Base-by-base conservation (phyloP, 1,139 yeast genomes). In the Yamadazyma blattariae region DNA sequence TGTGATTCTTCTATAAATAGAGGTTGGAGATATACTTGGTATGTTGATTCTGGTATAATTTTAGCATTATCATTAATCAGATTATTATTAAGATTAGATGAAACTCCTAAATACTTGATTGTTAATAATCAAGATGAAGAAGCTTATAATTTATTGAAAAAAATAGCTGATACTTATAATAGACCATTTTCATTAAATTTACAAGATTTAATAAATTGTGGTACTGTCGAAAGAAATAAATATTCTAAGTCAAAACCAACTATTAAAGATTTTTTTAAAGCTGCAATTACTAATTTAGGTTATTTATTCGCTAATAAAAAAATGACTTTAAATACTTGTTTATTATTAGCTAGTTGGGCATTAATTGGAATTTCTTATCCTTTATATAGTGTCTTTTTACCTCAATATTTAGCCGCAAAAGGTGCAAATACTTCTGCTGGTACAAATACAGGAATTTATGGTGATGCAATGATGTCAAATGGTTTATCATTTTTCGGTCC, bases 401-500 rank as follows among this genome's bases (percentile, higher is more conserved):
- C 77, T 26, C 56, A 60, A 30, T 74, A 70, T 48, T 54, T 77
- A 27, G 65, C 64, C 7, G 56, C 64, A 16, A 64, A 72, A 46
- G 79, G 80, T 24, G 75, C 67, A 9, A 54, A 62, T 29, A 63
- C 67, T 8, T 52, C 67, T 11, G 64, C 63, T 1, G 43, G 51
- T 20, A 54, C 66, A 26, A 53, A 64, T 21, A 51, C 48, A 31
- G 59, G 66, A 17, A 61, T 64, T n/a, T 79, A 77, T 55, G 59
- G 81, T 47, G 74, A 79, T 52, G 70, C 74, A 30, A 57, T 74
- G 33, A 64, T 79, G 34, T 70, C 72, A 31, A 74, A 73, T 45
- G 63, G 70, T 22, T 64, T 67, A 19, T 69, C 79, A 25, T 74
- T 75, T 25, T 69, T 72, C 36, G 86, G 85, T 8, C 84, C 85